Base-by-base conservation (phyloP, 768 basidiomycete species). In the Boletus barrowsii region DNA sequence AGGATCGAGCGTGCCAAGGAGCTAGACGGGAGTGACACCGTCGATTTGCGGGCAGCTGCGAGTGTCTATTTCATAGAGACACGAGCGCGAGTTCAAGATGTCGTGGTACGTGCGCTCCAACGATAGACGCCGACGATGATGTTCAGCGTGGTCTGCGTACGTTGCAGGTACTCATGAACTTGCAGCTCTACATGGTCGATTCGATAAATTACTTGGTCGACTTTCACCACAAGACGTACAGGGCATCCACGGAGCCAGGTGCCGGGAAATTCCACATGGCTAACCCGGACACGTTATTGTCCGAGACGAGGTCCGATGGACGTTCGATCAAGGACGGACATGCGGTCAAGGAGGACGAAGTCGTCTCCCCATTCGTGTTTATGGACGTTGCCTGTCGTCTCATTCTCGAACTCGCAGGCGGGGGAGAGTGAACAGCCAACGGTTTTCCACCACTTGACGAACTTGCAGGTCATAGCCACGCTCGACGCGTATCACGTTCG, bases 171-270 rank as follows among this genome's bases (percentile, higher is more conserved):
- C 77, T 97, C 35, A 97, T 98, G 94, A 97, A 99, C 71, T 81
- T 99, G 2, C 94, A 98, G 63, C 81, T 98, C 37, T 99, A 98
- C 70, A 90, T 92, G 80, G 93, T 99, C n/a, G 96, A 99, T 68
- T 86, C 86, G 22, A 85, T 87, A 69, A 98, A 98, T 73, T 98
- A 98, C 72, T 82, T 99, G 29, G 97, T 99, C 53, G 96, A 98
- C 68, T 99, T 99, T 74, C 88, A 97, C 63, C 95, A 98, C 76
- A 93, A 97, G 68, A 90, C 93, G 48, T 97, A 98, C 72, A 81
- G 77, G 60, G 91, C 90, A 7, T 83, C 83, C 2, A 77, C 76
- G 14, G 83, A 87, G 39, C 76, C 81, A 0, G 87, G 77, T 5
- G 86, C 87, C 17, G 86, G 82, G 17, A 85, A 79, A 57, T 92